Evolutionary conservation across 2,329 filamentous ascomycete genomes (phyloP).

Genomic region (Colletotrichum filicis): DNA sequence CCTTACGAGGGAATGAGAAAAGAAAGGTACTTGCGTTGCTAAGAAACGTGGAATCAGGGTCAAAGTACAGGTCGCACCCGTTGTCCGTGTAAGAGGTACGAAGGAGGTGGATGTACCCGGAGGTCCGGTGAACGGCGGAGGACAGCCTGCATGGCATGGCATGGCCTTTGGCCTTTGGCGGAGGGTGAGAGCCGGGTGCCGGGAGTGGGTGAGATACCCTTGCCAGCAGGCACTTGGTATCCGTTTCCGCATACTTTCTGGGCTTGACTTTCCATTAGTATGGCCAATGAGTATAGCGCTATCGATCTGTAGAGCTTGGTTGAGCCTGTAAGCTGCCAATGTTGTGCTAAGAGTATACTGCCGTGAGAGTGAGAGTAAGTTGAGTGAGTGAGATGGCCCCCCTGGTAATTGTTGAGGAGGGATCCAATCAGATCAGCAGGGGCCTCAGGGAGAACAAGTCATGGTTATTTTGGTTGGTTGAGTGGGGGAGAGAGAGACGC

Average conservation of each 20-base stretch:
- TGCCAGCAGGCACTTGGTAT: not conserved
- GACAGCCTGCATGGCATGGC: not conserved
- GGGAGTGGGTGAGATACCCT: slow-evolving; percentile 14
- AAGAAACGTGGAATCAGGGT: not conserved
- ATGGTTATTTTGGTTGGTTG: slow-evolving; percentile 17
- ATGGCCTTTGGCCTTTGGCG: not conserved
- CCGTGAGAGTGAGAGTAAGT: not conserved
- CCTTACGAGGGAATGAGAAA: not conserved
- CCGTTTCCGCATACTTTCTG: not conserved
- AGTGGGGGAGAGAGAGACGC: not conserved
- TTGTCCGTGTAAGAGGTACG: slow-evolving; percentile 5
- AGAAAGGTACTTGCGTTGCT: not conserved
- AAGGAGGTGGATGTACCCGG: slow-evolving; percentile 28
- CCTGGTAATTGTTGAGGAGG: slow-evolving; percentile 28
- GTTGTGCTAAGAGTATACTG: not conserved
- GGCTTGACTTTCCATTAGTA: not conserved
- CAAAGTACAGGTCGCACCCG: not conserved
- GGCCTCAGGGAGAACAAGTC: not conserved
- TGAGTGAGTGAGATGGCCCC: not conserved
- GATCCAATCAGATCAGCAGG: slow-evolving; percentile 33
- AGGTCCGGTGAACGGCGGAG: slow-evolving; percentile 25
- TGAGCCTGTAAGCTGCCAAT: not conserved
- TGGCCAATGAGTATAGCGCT: not conserved
- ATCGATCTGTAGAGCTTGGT: not conserved
- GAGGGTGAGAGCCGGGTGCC: slow-evolving; percentile 20